Evolutionary conservation across 495 filamentous ascomycete genomes (phyloP).

Genomic region (Eremomyces bilateralis): DNA sequence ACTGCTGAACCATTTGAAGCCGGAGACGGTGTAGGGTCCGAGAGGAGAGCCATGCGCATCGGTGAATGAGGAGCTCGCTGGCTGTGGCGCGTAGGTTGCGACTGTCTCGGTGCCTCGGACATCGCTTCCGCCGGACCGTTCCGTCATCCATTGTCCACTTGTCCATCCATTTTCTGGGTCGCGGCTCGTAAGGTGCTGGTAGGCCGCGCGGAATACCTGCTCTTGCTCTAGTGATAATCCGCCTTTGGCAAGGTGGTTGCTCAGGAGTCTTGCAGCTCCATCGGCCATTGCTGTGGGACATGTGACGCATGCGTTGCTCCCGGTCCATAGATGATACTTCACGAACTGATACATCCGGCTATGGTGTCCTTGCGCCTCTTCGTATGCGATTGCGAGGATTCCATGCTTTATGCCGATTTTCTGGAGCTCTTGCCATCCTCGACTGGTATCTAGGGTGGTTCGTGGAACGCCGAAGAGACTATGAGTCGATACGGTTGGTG

Average conservation of each 20-base stretch:
- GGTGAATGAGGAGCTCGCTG: conserved; percentile 5
- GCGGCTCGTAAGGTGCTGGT: conserved; percentile 30
- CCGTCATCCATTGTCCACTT: conserved; percentile 73
- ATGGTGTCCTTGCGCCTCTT: conserved; percentile 21
- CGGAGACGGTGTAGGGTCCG: conserved; percentile 38
- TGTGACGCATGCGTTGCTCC: conserved; percentile 35
- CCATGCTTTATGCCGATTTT: conserved; percentile 30
- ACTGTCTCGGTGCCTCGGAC: conserved; percentile 49
- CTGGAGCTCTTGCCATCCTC: conserved; percentile 35
- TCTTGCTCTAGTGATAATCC: conserved; percentile 4
- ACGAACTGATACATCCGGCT: conserved; percentile 31
- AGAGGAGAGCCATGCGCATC: conserved; percentile 23
- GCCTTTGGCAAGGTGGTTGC: conserved; percentile 23
- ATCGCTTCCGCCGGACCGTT: conserved; percentile 53
- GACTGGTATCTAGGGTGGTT: conserved; percentile 27
- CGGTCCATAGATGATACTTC: conserved; percentile 42
- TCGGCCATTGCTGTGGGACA: conserved; percentile 55
- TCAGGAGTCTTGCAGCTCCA: conserved; percentile 41
- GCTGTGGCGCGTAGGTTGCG: conserved; percentile 20
- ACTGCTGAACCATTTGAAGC: conserved; percentile 62
- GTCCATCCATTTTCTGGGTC: conserved; percentile 44
- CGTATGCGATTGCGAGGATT: conserved; percentile 32
- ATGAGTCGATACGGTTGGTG: conserved; percentile 28
- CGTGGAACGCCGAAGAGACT: conserved; percentile 29
- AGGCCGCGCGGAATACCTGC: conserved; percentile 28